phyloP scores from a whole-genome alignment of 108 stramenopile species.

The Poteriospumella lacustris region DNA sequence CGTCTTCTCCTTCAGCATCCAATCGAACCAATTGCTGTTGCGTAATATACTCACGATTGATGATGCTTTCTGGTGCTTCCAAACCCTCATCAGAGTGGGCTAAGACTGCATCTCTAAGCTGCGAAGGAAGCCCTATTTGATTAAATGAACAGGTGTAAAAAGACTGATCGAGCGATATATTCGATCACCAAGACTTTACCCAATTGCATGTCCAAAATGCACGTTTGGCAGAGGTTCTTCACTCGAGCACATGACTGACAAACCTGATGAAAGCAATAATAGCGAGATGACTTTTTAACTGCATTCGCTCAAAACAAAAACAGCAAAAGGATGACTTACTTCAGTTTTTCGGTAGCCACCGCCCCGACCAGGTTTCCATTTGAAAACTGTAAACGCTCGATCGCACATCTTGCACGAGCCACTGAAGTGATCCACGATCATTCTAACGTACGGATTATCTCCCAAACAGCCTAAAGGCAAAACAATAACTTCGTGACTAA shows the following conservation, averaged over 20 bases:
- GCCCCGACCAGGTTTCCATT: slow-evolving; percentile 92
- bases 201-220: slow-evolving; percentile 94
- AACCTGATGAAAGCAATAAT: slow-evolving; percentile 56
- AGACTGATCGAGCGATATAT: background rate
- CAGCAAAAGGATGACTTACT: background rate
- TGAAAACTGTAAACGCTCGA: slow-evolving; percentile 86
- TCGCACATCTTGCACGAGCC: slow-evolving; percentile 90
- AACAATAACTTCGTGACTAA: background rate
- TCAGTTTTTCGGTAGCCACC: slow-evolving; percentile 83
- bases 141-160: background rate
- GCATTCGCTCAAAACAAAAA: background rate
- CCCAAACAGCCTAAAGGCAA: slow-evolving; percentile 73
- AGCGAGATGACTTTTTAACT: background rate
- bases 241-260: slow-evolving; percentile 86
- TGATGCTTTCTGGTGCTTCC: background rate
- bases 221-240: slow-evolving; percentile 98
- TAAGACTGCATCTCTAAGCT: slow-evolving; percentile 11
- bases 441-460: slow-evolving; percentile 95
- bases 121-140: background rate
- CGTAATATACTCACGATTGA: background rate
- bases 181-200: slow-evolving; percentile 69
- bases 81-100: background rate
- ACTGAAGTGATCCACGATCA: slow-evolving; percentile 83
- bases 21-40: background rate
- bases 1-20: background rate